A percentile compares a stretch with the other conserved stretches of the same genome.
Conservation (phyloP, 345 rosid species). For the Bruguiera sexangula region DNA sequence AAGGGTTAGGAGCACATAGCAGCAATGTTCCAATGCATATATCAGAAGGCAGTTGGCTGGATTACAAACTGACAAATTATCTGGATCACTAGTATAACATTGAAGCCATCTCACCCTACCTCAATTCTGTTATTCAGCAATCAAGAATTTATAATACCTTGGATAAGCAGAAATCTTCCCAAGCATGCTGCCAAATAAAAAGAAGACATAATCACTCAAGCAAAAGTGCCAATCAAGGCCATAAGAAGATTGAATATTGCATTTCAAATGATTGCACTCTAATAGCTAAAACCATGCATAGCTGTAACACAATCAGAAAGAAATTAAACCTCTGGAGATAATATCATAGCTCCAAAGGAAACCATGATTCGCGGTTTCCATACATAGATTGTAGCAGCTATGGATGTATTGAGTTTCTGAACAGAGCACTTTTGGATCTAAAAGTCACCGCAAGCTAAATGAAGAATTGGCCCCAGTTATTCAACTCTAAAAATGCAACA, state of each 20-base stretch:
- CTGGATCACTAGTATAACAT: slow-evolving; percentile 29
- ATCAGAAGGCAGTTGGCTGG: background rate
- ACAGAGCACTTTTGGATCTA: background rate
- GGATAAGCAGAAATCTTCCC: slow-evolving; percentile 7
- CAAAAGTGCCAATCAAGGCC: background rate
- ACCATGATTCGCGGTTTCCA: slow-evolving; percentile 3
- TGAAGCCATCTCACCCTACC: slow-evolving; percentile 37
- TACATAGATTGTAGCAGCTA: slow-evolving; percentile 6
- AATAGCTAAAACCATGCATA: background rate
- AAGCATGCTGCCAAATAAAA: slow-evolving; percentile 15
- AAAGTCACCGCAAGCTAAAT: background rate
- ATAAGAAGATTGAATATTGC: background rate
- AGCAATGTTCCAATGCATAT: too few relatives aligned
- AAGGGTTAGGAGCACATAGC: too few relatives aligned
- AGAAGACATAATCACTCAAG: background rate
- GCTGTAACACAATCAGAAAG: background rate
- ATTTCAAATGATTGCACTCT: background rate
- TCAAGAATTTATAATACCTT: slow-evolving; percentile 31
- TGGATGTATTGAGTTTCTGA: slow-evolving; percentile 18
- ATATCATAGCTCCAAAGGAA: slow-evolving; percentile 7
- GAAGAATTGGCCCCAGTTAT: background rate
- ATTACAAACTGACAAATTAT: background rate
- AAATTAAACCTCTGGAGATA: background rate
- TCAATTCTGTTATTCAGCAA: slow-evolving; percentile 44
- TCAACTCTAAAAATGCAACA: background rate